phyloP scores from a whole-genome alignment of 208 protist genomes.

The Leishmania mexicana region DNA sequence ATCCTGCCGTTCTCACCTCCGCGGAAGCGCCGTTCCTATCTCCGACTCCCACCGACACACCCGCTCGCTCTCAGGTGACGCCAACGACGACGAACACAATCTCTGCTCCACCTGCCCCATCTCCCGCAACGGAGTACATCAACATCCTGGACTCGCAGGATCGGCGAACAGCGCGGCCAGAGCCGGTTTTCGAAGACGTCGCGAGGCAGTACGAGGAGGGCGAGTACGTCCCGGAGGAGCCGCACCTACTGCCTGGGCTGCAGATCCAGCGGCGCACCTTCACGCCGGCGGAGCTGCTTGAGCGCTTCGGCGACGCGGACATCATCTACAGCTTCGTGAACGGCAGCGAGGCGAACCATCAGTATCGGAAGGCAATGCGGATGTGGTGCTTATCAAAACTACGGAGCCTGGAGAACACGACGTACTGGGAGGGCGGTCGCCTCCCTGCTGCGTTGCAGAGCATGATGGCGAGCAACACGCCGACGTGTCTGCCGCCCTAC shows the following conservation, averaged over 20 bases:
- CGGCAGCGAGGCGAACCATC: conserved; percentile 82
- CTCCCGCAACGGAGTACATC: background rate
- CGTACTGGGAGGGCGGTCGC: background rate
- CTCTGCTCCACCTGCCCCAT: background rate
- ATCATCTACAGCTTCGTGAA: conserved; percentile 98
- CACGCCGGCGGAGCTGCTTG: conserved; percentile 38
- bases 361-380: conserved; percentile 28
- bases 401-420: background rate
- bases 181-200: background rate
- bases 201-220: conserved; percentile 21
- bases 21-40: background rate
- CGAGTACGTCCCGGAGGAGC: conserved; percentile 37
- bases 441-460: background rate
- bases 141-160: background rate
- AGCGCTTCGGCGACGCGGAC: conserved; percentile 60
- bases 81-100: background rate
- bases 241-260: conserved; percentile 35
- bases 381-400: background rate
- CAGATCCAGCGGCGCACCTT: conserved; percentile 27
- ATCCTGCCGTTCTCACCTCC: background rate
- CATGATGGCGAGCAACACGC: background rate
- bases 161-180: conserved; percentile 2
- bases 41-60: background rate
- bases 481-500: background rate
- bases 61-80: background rate